Evolutionary conservation across 345 rosid species (phyloP).

Genomic region (Chamaenerion angustifolium): DNA sequence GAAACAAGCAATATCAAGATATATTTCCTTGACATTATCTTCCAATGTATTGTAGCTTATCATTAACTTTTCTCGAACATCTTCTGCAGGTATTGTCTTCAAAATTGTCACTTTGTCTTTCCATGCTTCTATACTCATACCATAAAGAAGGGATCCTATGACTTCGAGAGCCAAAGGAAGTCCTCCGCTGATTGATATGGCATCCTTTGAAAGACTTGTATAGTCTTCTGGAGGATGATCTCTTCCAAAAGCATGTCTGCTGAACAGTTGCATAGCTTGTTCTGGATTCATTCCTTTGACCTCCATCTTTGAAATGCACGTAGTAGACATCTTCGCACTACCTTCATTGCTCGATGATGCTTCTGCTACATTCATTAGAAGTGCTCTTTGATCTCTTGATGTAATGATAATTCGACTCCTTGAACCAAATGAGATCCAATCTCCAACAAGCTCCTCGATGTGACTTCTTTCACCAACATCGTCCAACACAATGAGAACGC

Average conservation of each 20-base stretch:
- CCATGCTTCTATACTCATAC: neutral
- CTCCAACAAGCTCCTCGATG: too few species aligned
- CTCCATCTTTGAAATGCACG: too few species aligned
- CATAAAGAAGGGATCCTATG: neutral
- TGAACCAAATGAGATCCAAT: too few species aligned
- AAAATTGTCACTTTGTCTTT: neutral
- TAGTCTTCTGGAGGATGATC: neutral
- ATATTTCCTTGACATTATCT: neutral
- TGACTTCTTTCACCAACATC: too few species aligned
- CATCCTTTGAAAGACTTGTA: neutral
- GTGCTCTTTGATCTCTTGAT: too few species aligned
- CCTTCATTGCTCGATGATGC: too few species aligned
- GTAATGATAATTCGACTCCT: too few species aligned
- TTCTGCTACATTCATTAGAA: neutral
- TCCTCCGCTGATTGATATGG: neutral
- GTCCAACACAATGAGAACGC: too few species aligned
- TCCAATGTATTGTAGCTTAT: neutral
- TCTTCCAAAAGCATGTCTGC: neutral
- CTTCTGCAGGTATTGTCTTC: neutral
- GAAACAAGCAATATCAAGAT: constrained; percentile 3
- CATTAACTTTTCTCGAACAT: neutral
- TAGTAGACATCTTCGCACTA: too few species aligned
- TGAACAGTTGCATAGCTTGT: neutral
- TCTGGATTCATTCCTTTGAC: neutral
- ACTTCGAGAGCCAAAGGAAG: neutral